These are phyloP conservation scores for Orbilia brochopaga DNA, from an alignment of 2,329 filamentous ascomycete species.

Conservation along the genomic window DNA sequence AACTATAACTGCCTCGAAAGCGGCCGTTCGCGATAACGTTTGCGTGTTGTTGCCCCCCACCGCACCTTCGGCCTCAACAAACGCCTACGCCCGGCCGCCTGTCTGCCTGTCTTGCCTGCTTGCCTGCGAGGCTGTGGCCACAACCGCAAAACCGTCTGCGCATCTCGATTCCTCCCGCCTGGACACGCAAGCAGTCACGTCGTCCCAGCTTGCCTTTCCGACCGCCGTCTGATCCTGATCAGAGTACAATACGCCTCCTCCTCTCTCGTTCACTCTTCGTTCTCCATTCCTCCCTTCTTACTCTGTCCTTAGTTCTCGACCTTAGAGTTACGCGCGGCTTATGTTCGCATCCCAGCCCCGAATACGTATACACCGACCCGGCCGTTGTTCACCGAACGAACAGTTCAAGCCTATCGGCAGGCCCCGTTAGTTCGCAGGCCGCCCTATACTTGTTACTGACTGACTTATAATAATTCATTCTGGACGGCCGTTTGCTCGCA, in stretches of 20 bases:
- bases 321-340: neutral
- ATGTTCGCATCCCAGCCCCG: slow-evolving; percentile 11
- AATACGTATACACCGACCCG: neutral
- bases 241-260: neutral
- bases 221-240: slow-evolving; percentile 1
- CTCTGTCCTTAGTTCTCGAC: neutral
- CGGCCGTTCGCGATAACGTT: slow-evolving; percentile 32
- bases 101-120: too few species aligned
- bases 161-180: slow-evolving; percentile 42
- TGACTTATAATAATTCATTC: too few species aligned
- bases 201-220: neutral
- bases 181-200: slow-evolving; percentile 32
- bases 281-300: neutral
- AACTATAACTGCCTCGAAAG: slow-evolving; percentile 36
- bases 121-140: slow-evolving; percentile 25
- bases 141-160: slow-evolving; percentile 19
- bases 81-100: too few species aligned
- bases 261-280: neutral
- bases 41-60: slow-evolving; percentile 18
- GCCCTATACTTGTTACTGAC: slow-evolving; percentile 22
- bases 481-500: slow-evolving; percentile 35
- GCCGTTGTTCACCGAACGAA: neutral
- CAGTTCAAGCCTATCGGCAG: neutral
- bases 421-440: slow-evolving; percentile 23
- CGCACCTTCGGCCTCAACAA: slow-evolving; percentile 3